Percentiles rank a stretch among this genome's conserved stretches.
phyloP scores from a whole-genome alignment of 2,329 filamentous ascomycete species.

The Diplodia scrobiculata region DNA sequence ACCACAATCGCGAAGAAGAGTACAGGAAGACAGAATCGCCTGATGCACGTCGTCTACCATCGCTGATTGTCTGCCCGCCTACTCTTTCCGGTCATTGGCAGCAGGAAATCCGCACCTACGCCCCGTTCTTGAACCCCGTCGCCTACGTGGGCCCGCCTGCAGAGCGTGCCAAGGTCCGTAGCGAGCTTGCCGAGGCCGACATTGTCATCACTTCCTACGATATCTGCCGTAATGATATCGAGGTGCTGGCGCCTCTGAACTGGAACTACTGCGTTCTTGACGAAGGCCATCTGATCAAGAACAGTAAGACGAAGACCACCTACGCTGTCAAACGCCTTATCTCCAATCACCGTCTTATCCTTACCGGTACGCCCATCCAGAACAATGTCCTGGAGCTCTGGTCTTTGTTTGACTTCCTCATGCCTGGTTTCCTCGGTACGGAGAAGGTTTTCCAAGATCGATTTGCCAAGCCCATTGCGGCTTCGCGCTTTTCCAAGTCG shows the following conservation, averaged over 20 bases:
- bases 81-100: slow-evolving; percentile 98
- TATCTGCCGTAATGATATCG: slow-evolving; percentile 94
- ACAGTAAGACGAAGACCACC: slow-evolving; percentile 94
- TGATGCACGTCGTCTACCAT: slow-evolving; percentile 79
- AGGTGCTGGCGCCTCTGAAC: slow-evolving; percentile 75
- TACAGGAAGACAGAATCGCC: slow-evolving; percentile 77
- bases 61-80: slow-evolving; percentile 92
- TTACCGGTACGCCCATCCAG: slow-evolving; percentile 95
- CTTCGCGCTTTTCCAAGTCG: slow-evolving; percentile 92
- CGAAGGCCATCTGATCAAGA: slow-evolving; percentile 98
- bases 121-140: slow-evolving; percentile 85
- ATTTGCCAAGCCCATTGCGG: slow-evolving; percentile 92
- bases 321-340: slow-evolving; percentile 84
- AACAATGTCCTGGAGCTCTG: slow-evolving; percentile 97
- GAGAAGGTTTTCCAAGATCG: slow-evolving; percentile 97
- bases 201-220: slow-evolving; percentile 98
- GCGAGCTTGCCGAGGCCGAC: slow-evolving; percentile 74
- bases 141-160: slow-evolving; percentile 88
- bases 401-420: slow-evolving; percentile 98
- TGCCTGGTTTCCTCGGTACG: slow-evolving; percentile 94
- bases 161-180: slow-evolving; percentile 72
- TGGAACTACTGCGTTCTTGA: slow-evolving; percentile 99
- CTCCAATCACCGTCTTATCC: slow-evolving; percentile 92
- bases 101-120: slow-evolving; percentile 93
- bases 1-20: slow-evolving; percentile 89